Percentiles rank a stretch among this genome's conserved stretches.
Conservation (phyloP, 164 flowering plant species). For the Santalum album region DNA sequence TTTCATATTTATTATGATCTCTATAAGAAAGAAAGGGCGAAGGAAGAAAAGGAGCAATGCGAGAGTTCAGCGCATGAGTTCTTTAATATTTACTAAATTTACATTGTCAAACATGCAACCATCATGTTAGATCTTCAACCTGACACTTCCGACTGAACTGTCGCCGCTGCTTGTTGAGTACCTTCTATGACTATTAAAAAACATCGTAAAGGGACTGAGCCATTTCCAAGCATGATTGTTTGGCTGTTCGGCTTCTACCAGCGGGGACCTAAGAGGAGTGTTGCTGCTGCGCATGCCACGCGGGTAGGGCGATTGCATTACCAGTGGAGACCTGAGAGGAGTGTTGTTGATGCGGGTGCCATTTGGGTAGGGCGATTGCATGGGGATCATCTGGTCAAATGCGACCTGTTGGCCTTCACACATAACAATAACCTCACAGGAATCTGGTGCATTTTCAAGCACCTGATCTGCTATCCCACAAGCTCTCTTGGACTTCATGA, state of each 20-base stretch:
- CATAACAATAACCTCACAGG: not conserved
- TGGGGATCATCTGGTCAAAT: not conserved
- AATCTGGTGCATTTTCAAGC: not conserved
- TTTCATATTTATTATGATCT: too few relatives aligned
- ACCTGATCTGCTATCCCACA: not conserved
- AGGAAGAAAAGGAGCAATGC: too few relatives aligned
- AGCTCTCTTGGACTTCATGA: not conserved
- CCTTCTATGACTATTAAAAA: not conserved
- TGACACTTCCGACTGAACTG: slow-evolving; percentile 42
- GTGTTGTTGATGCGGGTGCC: not conserved
- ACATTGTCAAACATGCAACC: slow-evolving; percentile 78
- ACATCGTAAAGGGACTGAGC: not conserved
- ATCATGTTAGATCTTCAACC: slow-evolving; percentile 51
- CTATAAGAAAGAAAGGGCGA: too few relatives aligned
- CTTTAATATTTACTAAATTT: too few relatives aligned
- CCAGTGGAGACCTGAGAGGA: not conserved
- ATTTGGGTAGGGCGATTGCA: not conserved
- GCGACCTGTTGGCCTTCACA: not conserved
- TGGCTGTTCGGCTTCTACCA: too few relatives aligned
- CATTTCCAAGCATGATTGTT: not conserved
- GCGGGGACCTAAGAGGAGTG: too few relatives aligned
- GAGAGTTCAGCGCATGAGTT: too few relatives aligned
- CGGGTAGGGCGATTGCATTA: not conserved
- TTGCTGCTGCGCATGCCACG: too few relatives aligned
- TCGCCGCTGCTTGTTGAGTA: slow-evolving; percentile 18